Percentiles rank a stretch among this genome's conserved stretches.
phyloP scores from a whole-genome alignment of 768 basidiomycete species.

The Coprinopsis strossmayeri region DNA sequence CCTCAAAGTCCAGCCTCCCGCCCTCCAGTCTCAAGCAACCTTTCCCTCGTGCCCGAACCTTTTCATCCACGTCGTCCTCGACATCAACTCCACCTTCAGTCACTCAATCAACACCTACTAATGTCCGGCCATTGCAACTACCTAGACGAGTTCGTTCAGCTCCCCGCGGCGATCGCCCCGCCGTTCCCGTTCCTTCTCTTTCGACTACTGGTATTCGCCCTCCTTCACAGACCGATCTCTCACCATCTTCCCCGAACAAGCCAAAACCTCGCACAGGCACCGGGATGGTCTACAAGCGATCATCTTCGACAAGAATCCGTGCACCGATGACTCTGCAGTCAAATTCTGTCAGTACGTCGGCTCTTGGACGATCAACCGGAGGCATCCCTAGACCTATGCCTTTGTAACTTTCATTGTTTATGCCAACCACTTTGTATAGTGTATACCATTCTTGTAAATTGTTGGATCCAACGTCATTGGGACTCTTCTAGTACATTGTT shows the following conservation, averaged over 20 bases:
- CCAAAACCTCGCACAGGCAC: constrained; percentile 59
- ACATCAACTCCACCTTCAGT: constrained; percentile 10
- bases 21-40: constrained; percentile 11
- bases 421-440: too few species aligned
- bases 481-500: too few species aligned
- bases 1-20: constrained; percentile 7
- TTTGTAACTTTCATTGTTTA: too few species aligned
- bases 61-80: constrained; percentile 15
- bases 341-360: background rate
- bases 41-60: constrained; percentile 21
- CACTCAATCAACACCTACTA: constrained; percentile 14
- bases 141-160: constrained; percentile 18
- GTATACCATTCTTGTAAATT: too few species aligned
- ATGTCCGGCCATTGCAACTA: constrained; percentile 25
- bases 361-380: too few species aligned
- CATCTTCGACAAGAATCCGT: constrained; percentile 11
- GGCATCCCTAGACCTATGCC: too few species aligned
- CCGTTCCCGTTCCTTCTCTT: constrained; percentile 27
- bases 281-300: constrained; percentile 57
- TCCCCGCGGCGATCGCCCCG: constrained; percentile 22
- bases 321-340: constrained; percentile 5
- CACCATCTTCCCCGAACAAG: constrained; percentile 18
- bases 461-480: too few species aligned
- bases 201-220: constrained; percentile 7
- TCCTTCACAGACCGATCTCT: constrained; percentile 17